Conservation (phyloP, 2,329 filamentous ascomycete species). For the Fusarium brevicatenulatum region DNA sequence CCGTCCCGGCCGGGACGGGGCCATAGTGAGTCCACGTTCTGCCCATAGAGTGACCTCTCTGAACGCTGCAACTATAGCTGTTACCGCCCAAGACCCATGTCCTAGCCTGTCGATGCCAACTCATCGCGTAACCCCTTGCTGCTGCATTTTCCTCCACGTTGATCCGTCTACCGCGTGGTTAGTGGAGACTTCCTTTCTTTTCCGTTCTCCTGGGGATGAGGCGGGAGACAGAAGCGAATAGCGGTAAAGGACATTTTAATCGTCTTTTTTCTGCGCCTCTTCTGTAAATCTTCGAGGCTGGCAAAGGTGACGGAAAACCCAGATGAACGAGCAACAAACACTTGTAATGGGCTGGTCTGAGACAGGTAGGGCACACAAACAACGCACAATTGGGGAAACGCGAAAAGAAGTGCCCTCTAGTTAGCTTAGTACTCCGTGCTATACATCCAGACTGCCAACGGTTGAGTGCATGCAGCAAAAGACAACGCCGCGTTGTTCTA, state of each 20-base stretch:
- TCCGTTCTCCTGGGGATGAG: neutral
- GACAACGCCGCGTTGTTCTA: slow-evolving; percentile 20
- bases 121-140: slow-evolving; percentile 23
- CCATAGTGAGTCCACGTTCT: slow-evolving; percentile 25
- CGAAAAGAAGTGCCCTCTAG: slow-evolving; percentile 18
- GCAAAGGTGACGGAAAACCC: neutral
- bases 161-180: slow-evolving; percentile 29
- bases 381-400: slow-evolving; percentile 24
- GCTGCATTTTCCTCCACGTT: slow-evolving; percentile 21
- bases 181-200: slow-evolving; percentile 8
- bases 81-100: slow-evolving; percentile 18
- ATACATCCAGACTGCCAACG: slow-evolving; percentile 30
- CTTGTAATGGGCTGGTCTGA: neutral
- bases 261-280: neutral
- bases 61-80: slow-evolving; percentile 11
- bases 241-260: slow-evolving; percentile 7
- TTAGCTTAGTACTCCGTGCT: neutral
- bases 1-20: slow-evolving; percentile 16
- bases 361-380: slow-evolving; percentile 24
- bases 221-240: neutral
- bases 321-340: neutral
- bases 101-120: slow-evolving; percentile 30
- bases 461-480: slow-evolving; percentile 45
- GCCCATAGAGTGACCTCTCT: neutral
- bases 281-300: neutral